Conservation (phyloP, 352 stramenopile species). For the Aphanomyces stellatus region DNA sequence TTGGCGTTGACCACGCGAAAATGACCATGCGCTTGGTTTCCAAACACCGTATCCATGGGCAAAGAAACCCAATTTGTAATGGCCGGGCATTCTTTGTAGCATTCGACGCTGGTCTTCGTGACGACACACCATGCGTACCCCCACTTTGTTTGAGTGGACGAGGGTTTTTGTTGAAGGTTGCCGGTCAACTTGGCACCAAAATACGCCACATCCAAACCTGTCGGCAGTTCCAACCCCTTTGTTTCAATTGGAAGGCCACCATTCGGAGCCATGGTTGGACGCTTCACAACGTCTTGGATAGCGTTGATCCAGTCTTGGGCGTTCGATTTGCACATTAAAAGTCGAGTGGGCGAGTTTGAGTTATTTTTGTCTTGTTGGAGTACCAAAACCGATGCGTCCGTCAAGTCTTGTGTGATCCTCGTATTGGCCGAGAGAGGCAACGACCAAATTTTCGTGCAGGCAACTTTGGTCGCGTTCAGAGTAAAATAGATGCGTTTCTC, state of each 20-base stretch:
- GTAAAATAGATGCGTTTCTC: conserved; percentile 61
- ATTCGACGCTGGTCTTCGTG: background rate
- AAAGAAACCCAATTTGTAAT: background rate
- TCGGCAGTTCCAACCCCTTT: too few relatives aligned
- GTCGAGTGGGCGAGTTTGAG: too few relatives aligned
- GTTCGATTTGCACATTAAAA: conserved; percentile 49
- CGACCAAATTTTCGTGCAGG: conserved; percentile 58
- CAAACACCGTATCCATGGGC: background rate
- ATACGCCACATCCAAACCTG: conserved; percentile 43
- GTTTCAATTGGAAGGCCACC: too few relatives aligned
- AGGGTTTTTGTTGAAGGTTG: background rate
- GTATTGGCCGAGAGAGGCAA: conserved; percentile 42
- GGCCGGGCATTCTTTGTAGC: background rate
- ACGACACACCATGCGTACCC: background rate
- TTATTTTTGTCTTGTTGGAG: background rate
- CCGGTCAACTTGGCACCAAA: conserved; percentile 63
- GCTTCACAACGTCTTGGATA: background rate
- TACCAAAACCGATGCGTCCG: background rate
- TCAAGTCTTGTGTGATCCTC: conserved; percentile 28
- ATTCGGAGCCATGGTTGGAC: too few relatives aligned
- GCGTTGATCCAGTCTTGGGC: conserved; percentile 53
- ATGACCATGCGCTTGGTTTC: background rate
- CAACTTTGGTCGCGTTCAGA: conserved; percentile 46
- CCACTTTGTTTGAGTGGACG: background rate
- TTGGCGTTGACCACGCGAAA: background rate